Conservation (phyloP, 805 yeast genomes). For the Teunomyces barrocoloradensis region DNA sequence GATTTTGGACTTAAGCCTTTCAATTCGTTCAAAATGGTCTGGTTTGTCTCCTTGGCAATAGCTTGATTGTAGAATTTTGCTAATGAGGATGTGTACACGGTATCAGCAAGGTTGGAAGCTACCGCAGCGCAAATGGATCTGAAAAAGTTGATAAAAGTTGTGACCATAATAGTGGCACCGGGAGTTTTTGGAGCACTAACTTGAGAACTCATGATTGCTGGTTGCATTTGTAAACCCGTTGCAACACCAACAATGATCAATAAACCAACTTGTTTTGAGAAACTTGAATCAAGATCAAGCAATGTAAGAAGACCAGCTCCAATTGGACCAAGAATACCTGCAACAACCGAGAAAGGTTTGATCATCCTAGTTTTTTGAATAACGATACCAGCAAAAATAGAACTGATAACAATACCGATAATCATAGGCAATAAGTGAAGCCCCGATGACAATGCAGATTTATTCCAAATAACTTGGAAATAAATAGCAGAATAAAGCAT, state of each 20-base stretch:
- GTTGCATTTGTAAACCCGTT: conserved; percentile 47
- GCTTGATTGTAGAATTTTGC: conserved; percentile 11
- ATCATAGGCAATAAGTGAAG: conserved; percentile 43
- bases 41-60: conserved; percentile 7
- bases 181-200: conserved; percentile 49
- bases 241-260: conserved; percentile 48
- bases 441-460: conserved; percentile 45
- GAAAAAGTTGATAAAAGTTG: conserved; percentile 44
- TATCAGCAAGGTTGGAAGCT: conserved; percentile 42
- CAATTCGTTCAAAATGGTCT: conserved; percentile 19
- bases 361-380: conserved; percentile 39
- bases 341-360: conserved; percentile 38
- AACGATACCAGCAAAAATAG: conserved; percentile 36
- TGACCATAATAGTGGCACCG: conserved; percentile 49
- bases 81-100: conserved; percentile 32
- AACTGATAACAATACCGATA: conserved; percentile 34
- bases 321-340: conserved; percentile 34
- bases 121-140: conserved; percentile 49
- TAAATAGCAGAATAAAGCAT: conserved; percentile 38
- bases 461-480: conserved; percentile 47
- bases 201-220: conserved; percentile 45
- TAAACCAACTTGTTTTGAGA: conserved; percentile 40
- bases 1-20: conserved; percentile 11
- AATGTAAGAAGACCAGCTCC: conserved; percentile 46
- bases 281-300: conserved; percentile 35